phyloP scores from a whole-genome alignment of 805 yeast species.

The Barnettozyma sp. region DNA sequence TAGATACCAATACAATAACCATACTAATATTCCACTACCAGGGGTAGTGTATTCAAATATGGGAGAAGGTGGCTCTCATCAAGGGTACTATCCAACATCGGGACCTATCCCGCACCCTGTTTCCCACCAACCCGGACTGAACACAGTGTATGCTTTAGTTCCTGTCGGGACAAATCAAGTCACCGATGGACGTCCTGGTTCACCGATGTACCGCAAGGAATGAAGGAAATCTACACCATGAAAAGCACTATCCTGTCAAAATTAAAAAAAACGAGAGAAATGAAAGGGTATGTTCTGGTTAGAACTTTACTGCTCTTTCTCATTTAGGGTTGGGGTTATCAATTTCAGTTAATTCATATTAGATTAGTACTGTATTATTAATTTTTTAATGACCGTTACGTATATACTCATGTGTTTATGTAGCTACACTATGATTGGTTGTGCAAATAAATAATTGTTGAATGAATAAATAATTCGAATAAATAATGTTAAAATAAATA shows the following conservation, averaged over 20 bases:
- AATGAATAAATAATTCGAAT: slow-evolving; percentile 7
- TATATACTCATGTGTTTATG: background rate
- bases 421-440: too few relatives aligned
- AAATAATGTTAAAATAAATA: too few relatives aligned
- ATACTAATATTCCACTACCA: background rate
- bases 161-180: background rate
- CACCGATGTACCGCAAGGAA: background rate
- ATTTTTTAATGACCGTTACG: slow-evolving; percentile 1
- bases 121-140: background rate
- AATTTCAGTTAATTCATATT: too few relatives aligned
- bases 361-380: background rate
- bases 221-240: too few relatives aligned
- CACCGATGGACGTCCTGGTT: too few relatives aligned
- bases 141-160: background rate
- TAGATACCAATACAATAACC: background rate
- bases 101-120: background rate
- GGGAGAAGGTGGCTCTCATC: background rate
- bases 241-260: too few relatives aligned
- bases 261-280: too few relatives aligned
- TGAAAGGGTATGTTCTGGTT: too few relatives aligned
- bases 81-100: background rate
- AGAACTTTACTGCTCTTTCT: too few relatives aligned
- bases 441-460: slow-evolving; percentile 3
- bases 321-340: too few relatives aligned
- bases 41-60: background rate